Evolutionary conservation across 1,139 yeast species (phyloP), one percentile per base, ranked within the genome.

Genomic region (Scheffersomyces insectosa): DNA sequence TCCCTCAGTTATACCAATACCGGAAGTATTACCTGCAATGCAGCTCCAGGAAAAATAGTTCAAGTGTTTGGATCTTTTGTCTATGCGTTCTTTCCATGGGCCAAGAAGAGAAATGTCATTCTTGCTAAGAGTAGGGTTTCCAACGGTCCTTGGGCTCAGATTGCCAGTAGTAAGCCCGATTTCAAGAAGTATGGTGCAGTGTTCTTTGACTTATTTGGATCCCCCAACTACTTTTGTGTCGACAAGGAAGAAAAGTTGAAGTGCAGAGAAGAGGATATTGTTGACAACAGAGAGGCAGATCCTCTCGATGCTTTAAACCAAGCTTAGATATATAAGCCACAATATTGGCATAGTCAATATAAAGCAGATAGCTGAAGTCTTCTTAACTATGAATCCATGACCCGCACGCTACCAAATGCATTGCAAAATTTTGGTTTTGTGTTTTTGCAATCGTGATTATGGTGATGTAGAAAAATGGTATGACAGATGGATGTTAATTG

Each of bases 191-290:
- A 35, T 33, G 62, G 62, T 2, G 47, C 59, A 6, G 45, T 55
- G 2, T 55, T 59, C 38, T 54, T 49, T 39, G 51, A 51, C 33
- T 27, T 46, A 29, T 37, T 42, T 6, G 42, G 45, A 7, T 20
- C 34, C 8, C 59, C 62, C 2, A 41, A 43, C 32, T 47, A 46
- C 37, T 53, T 52, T 37, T 60, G 65, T 39, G 56, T 52, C 4
- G 59, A 57, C 12, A 40, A 50, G 16, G 46, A 43, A 31, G 44
- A 45, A 12, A 31, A 41, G 30, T 45, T 58, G 37, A 11, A 28
- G 14, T 58, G 62, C 41, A 47, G 44, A 20, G 45, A 42, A 5
- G 44, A 40, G 23, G 15, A 31, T n/a, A 15, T 31, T 7, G 34
- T 31, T 10, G 20, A 31, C 20, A 31, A 31, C 23, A 31, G 20